Conservation (phyloP, 2,329 filamentous ascomycete genomes). For the Zalaria obscura region DNA sequence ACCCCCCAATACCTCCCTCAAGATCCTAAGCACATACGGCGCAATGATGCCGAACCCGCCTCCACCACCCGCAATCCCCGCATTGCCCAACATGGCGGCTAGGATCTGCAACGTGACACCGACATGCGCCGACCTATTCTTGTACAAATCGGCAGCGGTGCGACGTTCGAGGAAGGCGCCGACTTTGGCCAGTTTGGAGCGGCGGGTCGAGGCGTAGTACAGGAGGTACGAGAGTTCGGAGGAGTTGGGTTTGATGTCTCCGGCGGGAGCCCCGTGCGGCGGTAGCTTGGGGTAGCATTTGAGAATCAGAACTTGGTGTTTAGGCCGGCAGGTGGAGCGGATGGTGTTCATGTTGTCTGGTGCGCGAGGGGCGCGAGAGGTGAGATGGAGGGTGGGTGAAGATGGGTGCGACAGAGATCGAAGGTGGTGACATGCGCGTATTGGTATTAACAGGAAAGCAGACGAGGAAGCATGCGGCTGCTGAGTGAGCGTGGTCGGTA, state of each 20-base stretch:
- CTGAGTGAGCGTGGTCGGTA: no score
- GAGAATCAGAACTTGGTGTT: slow-evolving; percentile 89
- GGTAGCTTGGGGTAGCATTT: slow-evolving; percentile 93
- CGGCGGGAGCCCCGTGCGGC: slow-evolving; percentile 54
- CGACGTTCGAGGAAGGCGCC: slow-evolving; percentile 90
- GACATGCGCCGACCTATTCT: slow-evolving; percentile 67
- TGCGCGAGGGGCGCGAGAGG: no score
- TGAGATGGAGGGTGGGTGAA: no score
- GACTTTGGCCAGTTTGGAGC: slow-evolving; percentile 93
- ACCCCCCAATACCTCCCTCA: slow-evolving; percentile 60
- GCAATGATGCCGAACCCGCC: slow-evolving; percentile 81
- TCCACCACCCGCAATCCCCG: slow-evolving; percentile 41
- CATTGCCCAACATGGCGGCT: slow-evolving; percentile 78
- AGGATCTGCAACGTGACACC: slow-evolving; percentile 92
- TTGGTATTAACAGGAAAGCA: no score
- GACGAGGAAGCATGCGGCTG: no score
- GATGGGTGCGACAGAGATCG: no score
- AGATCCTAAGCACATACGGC: slow-evolving; percentile 67
- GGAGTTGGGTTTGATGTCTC: slow-evolving; percentile 89
- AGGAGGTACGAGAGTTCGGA: slow-evolving; percentile 94
- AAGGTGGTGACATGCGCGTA: no score
- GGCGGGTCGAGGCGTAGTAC: slow-evolving; percentile 89
- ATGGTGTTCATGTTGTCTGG: slow-evolving; percentile 35
- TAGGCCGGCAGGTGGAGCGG: slow-evolving; percentile 59
- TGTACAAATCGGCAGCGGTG: slow-evolving; percentile 82